Evolutionary conservation across 2,329 filamentous ascomycete species (phyloP).

Genomic region (Xylaria digitata): DNA sequence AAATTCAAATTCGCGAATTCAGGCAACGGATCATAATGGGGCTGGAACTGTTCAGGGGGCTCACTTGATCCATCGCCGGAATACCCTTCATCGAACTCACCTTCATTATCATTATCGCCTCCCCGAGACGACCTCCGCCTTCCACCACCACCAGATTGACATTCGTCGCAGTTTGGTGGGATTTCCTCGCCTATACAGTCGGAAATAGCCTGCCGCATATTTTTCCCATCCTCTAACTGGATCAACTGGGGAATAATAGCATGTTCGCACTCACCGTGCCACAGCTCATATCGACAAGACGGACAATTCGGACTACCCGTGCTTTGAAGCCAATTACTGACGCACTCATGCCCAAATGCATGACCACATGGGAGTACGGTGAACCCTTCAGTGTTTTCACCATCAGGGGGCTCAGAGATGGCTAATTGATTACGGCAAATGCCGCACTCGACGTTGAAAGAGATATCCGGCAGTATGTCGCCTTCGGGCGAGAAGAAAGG

Average conservation of each 20-base stretch:
- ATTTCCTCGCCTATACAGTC: background rate
- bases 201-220: background rate
- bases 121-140: too few species aligned
- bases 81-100: too few species aligned
- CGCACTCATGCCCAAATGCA: background rate
- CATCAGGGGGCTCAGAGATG: background rate
- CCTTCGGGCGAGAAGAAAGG: constrained; percentile 11
- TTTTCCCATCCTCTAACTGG: background rate
- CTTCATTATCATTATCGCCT: too few species aligned
- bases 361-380: constrained; percentile 20
- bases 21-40: too few species aligned
- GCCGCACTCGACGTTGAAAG: background rate
- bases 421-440: constrained; percentile 24
- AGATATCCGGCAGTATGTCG: background rate
- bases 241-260: fast-evolving
- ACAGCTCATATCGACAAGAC: background rate
- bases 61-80: too few species aligned
- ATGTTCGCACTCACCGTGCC: background rate
- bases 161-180: too few species aligned
- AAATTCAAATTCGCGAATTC: too few species aligned
- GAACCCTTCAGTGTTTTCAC: background rate
- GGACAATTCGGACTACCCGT: background rate
- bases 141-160: too few species aligned
- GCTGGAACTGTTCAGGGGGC: too few species aligned
- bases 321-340: background rate